Evolutionary conservation across 305 asterid species (phyloP).

Genomic region (Euphrasia arctica): DNA sequence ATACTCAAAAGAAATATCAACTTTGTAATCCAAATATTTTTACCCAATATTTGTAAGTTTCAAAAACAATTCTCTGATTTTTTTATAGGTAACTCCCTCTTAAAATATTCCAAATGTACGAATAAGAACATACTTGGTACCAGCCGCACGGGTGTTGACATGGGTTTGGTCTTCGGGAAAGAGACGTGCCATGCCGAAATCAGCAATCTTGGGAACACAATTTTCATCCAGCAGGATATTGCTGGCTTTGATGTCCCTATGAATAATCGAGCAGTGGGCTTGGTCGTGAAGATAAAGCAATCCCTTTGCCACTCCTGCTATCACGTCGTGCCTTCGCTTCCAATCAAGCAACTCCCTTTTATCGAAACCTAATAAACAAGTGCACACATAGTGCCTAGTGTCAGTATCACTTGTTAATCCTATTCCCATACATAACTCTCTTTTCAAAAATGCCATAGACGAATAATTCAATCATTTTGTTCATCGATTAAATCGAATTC

Average conservation of each 20-base stretch:
- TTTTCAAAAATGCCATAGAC: too few species aligned
- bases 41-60: neutral
- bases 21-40: neutral
- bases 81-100: neutral
- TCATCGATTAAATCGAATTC: neutral
- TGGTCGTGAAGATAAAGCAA: slow-evolving; percentile 89
- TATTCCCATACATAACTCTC: slow-evolving; percentile 4
- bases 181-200: slow-evolving; percentile 95
- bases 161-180: slow-evolving; percentile 76
- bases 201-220: slow-evolving; percentile 95
- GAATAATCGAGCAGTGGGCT: slow-evolving; percentile 71
- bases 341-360: slow-evolving; percentile 56
- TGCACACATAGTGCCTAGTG: slow-evolving; percentile 16
- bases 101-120: neutral
- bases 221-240: slow-evolving; percentile 91
- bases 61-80: neutral
- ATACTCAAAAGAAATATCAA: neutral
- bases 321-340: slow-evolving; percentile 77
- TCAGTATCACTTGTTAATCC: slow-evolving; percentile 18
- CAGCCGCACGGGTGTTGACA: slow-evolving; percentile 82
- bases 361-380: slow-evolving; percentile 46
- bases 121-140: slow-evolving; percentile 64
- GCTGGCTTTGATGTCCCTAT: slow-evolving; percentile 94
- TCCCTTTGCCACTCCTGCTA: slow-evolving; percentile 83
- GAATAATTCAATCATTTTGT: neutral